phyloP scores from a whole-genome alignment of 129 eudicot genomes.

The Ambrosia artemisiifolia region DNA sequence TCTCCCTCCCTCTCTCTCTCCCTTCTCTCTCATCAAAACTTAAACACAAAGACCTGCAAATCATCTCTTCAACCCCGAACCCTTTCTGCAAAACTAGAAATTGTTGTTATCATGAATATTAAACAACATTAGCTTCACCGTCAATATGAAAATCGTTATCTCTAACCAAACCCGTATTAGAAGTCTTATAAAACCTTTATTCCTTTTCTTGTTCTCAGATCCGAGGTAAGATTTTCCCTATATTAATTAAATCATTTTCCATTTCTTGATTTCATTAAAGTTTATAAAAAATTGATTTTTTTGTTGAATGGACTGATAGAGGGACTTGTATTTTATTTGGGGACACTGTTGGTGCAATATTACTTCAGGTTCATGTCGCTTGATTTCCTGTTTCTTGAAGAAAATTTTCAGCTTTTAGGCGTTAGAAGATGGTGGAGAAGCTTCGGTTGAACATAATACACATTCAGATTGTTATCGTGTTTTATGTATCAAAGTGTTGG shows the following conservation, averaged over 20 bases:
- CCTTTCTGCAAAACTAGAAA: too few relatives aligned
- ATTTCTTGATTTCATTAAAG: neutral
- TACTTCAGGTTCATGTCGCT: conserved; percentile 57
- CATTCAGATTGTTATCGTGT: too few relatives aligned
- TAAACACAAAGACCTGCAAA: too few relatives aligned
- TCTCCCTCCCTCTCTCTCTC: too few relatives aligned
- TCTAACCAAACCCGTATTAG: neutral
- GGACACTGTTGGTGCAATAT: conserved; percentile 96
- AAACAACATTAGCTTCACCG: too few relatives aligned
- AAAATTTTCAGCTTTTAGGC: neutral
- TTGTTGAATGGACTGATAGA: conserved; percentile 59
- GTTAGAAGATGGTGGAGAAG: too few relatives aligned
- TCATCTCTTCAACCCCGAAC: too few relatives aligned
- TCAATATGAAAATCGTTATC: neutral
- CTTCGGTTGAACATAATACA: too few relatives aligned
- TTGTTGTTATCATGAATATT: too few relatives aligned
- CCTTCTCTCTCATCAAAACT: too few relatives aligned
- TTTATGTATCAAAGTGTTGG: too few relatives aligned
- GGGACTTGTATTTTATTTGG: conserved; percentile 97
- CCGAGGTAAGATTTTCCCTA: conserved; percentile 42
- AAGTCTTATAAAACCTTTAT: conserved; percentile 7
- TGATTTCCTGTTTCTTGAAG: too few relatives aligned
- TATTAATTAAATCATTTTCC: neutral
- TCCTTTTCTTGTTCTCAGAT: conserved; percentile 24
- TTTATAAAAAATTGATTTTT: neutral